These are phyloP conservation scores for Secale cereale DNA, from an alignment of 176 grass and related monocot genomes.

Conservation along the genomic window DNA sequence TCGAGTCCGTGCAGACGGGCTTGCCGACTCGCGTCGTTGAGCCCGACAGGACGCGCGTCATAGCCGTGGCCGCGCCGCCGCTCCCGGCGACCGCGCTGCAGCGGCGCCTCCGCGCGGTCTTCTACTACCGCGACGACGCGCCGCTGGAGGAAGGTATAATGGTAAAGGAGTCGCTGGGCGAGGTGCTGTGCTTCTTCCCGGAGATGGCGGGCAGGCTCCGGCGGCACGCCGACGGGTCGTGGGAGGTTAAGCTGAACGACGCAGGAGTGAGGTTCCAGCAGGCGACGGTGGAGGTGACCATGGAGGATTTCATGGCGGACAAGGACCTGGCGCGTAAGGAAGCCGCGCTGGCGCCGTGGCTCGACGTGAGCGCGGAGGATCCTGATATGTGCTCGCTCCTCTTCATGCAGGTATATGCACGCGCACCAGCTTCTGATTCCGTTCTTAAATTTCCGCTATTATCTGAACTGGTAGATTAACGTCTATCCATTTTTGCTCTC, in stretches of 20 bases:
- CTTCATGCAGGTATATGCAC: conserved; percentile 55
- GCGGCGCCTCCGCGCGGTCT: conserved; percentile 49
- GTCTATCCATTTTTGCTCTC: not conserved
- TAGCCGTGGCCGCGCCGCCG: conserved; percentile 24
- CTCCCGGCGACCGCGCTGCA: conserved; percentile 29
- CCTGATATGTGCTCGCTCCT: conserved; percentile 59
- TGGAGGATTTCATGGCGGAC: conserved; percentile 56
- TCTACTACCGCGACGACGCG: conserved; percentile 68
- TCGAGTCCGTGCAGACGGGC: conserved; percentile 67
- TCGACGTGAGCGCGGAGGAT: conserved; percentile 35
- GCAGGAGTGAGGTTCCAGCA: conserved; percentile 59
- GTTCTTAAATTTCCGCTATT: not conserved
- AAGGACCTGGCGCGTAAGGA: conserved; percentile 21
- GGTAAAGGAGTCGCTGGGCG: conserved; percentile 69
- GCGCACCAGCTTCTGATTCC: not conserved
- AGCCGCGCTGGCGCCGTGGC: conserved; percentile 57
- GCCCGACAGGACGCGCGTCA: conserved; percentile 39
- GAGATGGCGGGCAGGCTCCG: conserved; percentile 71
- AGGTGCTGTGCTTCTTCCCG: conserved; percentile 51
- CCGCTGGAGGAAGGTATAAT: conserved; percentile 43
- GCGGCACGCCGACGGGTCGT: conserved; percentile 45
- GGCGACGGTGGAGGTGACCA: conserved; percentile 53
- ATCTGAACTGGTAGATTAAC: not conserved
- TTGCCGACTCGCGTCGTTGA: conserved; percentile 40
- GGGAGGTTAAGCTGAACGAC: conserved; percentile 90